phyloP scores from a whole-genome alignment of 2,329 filamentous ascomycete species.

The Bertia moriformis region DNA sequence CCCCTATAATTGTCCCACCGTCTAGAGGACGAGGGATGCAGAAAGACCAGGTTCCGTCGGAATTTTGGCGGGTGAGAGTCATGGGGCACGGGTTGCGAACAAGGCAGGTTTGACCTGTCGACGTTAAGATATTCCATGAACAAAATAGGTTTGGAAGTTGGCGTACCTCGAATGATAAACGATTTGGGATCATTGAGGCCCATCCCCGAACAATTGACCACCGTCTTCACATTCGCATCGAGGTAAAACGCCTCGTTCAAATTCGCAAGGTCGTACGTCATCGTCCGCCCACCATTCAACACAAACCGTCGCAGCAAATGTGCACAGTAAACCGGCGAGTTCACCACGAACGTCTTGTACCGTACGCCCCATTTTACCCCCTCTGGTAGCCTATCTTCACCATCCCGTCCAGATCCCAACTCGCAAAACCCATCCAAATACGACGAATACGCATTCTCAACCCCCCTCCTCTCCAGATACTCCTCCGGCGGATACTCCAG shows the following conservation, averaged over 20 bases:
- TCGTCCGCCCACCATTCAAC: conserved; percentile 17
- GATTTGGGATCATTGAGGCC: conserved; percentile 23
- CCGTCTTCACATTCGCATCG: conserved; percentile 14
- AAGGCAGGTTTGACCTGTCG: not conserved
- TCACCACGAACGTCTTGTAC: conserved; percentile 24
- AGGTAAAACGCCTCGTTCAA: conserved; percentile 20
- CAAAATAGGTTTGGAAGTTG: not conserved
- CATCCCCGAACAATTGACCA: conserved; percentile 27
- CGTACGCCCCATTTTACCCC: conserved; percentile 21
- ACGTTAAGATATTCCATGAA: not conserved
- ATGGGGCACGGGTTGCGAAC: not conserved
- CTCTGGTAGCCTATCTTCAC: conserved; percentile 11
- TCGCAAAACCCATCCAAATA: conserved; percentile 16
- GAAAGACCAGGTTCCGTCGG: not conserved
- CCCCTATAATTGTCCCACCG: not conserved
- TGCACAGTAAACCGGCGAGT: conserved; percentile 24
- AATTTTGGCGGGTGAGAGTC: not conserved
- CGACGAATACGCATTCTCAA: conserved; percentile 10
- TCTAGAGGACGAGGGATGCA: not conserved
- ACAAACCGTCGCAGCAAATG: conserved; percentile 22
- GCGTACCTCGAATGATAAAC: conserved; percentile 21
- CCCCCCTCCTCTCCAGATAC: conserved; percentile 13
- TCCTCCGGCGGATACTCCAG: conserved; percentile 20
- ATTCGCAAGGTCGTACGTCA: conserved; percentile 8
- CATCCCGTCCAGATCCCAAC: conserved; percentile 12